A percentile compares a stretch with the other conserved stretches of the same genome.
Evolutionary conservation across 768 basidiomycete genomes (phyloP).

Genomic region (Tylopilus cervinicoccineus): DNA sequence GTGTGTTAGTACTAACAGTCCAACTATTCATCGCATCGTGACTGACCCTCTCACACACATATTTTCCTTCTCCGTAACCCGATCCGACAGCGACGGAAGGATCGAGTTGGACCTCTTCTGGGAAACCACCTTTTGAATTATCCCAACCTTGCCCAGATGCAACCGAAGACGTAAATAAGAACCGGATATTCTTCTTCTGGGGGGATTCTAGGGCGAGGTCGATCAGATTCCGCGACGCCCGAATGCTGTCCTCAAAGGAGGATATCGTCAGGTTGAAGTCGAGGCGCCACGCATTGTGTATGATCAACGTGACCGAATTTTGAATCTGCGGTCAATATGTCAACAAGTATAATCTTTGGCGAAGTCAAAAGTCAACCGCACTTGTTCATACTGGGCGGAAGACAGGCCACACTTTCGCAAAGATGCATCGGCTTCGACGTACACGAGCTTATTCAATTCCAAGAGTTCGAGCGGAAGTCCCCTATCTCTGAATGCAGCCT

Average conservation of each 20-base stretch:
- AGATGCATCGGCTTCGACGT: slow-evolving; percentile 33
- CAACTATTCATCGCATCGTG: not conserved
- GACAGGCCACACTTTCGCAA: slow-evolving; percentile 30
- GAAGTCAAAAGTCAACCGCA: not conserved
- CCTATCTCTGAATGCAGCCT: slow-evolving; percentile 26
- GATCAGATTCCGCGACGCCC: slow-evolving; percentile 34
- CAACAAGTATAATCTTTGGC: not conserved
- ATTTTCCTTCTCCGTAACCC: slow-evolving; percentile 49
- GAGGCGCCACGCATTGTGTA: slow-evolving; percentile 45
- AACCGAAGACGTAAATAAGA: slow-evolving; percentile 41
- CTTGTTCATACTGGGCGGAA: slow-evolving; percentile 17
- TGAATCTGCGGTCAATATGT: slow-evolving; percentile 23
- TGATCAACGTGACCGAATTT: slow-evolving; percentile 32
- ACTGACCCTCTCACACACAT: slow-evolving; percentile 36
- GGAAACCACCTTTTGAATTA: slow-evolving; percentile 26
- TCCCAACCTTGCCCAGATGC: slow-evolving; percentile 32
- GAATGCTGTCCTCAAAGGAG: slow-evolving; percentile 42
- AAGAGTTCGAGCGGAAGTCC: slow-evolving; percentile 28
- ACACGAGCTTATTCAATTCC: slow-evolving; percentile 30
- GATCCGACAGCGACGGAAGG: slow-evolving; percentile 33
- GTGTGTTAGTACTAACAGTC: not conserved
- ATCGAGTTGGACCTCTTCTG: slow-evolving; percentile 33
- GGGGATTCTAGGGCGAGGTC: slow-evolving; percentile 31
- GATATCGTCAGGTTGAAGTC: slow-evolving; percentile 40
- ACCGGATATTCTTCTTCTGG: slow-evolving; percentile 25